Evolutionary conservation across 2,329 filamentous ascomycete species (phyloP).

Genomic region (Cordyceps cicadae): DNA sequence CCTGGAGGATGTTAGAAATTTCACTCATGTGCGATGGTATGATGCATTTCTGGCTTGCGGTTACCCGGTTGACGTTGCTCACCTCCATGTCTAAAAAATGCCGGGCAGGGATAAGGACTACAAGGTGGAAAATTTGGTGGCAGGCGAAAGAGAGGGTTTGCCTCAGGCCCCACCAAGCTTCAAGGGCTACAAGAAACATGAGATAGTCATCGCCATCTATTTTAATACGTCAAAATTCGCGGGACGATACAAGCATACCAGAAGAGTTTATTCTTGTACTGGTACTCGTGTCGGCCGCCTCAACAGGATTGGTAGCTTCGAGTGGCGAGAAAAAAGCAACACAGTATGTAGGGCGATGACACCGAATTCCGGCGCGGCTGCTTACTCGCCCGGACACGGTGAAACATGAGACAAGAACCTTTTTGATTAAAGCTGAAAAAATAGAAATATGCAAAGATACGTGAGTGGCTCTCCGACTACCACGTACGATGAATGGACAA

Average conservation of each 20-base stretch:
- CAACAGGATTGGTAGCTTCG: background rate
- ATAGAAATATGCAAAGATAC: background rate
- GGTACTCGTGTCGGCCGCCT: too few species aligned
- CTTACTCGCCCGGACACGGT: background rate
- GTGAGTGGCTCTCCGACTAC: background rate
- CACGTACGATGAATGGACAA: background rate
- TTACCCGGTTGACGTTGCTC: background rate
- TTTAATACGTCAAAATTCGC: too few species aligned
- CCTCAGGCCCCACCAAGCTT: constrained; percentile 9
- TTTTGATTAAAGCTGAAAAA: background rate
- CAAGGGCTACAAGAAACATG: background rate
- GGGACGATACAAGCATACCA: too few species aligned
- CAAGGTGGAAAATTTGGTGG: constrained; percentile 1
- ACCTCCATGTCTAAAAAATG: constrained; percentile 9
- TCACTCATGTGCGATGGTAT: background rate
- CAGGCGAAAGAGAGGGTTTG: background rate
- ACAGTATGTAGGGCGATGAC: too few species aligned
- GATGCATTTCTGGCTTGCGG: background rate
- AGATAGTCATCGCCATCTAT: background rate
- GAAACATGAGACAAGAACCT: background rate
- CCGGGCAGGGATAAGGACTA: background rate
- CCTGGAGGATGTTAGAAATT: background rate
- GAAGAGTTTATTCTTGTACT: too few species aligned
- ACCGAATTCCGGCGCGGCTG: background rate
- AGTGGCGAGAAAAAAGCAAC: background rate